A percentile compares a stretch with the other conserved stretches of the same genome.
These are phyloP conservation scores for Ustilago loliicola DNA, from an alignment of 1,284 basidiomycete species.

Conservation along the genomic window DNA sequence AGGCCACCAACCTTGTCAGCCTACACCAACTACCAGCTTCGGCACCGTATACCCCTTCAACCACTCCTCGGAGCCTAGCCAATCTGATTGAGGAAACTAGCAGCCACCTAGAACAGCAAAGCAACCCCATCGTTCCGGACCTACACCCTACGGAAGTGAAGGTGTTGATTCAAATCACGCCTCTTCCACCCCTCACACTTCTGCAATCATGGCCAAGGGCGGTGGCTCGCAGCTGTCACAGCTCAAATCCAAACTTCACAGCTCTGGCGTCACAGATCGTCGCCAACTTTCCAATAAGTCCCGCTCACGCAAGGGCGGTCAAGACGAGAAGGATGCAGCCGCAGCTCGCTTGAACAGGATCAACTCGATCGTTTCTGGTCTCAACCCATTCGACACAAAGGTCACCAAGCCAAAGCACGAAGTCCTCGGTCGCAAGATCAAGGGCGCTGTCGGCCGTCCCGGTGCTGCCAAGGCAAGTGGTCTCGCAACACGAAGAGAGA, in stretches of 20 bases:
- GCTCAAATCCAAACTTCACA: slow-evolving; percentile 64
- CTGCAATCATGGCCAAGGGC: slow-evolving; percentile 55
- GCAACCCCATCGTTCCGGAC: neutral
- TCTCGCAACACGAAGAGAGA: slow-evolving; percentile 80
- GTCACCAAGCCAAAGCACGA: slow-evolving; percentile 81
- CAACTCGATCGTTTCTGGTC: slow-evolving; percentile 82
- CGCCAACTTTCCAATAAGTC: slow-evolving; percentile 59
- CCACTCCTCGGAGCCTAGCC: neutral
- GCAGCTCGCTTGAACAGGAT: slow-evolving; percentile 75
- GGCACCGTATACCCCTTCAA: slow-evolving; percentile 21
- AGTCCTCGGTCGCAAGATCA: slow-evolving; percentile 86
- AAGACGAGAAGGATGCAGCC: slow-evolving; percentile 72
- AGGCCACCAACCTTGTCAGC: neutral
- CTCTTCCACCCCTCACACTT: neutral
- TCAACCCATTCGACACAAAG: slow-evolving; percentile 88
- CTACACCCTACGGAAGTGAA: neutral
- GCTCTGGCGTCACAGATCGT: slow-evolving; percentile 62
- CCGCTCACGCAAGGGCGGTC: slow-evolving; percentile 72
- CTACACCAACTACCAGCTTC: slow-evolving; percentile 1
- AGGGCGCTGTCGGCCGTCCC: slow-evolving; percentile 85
- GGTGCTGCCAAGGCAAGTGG: slow-evolving; percentile 89
- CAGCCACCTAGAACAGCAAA: neutral
- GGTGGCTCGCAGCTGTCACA: slow-evolving; percentile 69
- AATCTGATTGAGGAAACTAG: neutral
- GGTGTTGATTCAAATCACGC: neutral